Base-by-base conservation (phyloP, 2,329 filamentous ascomycete species). In the Aurifilum marmelostoma region DNA sequence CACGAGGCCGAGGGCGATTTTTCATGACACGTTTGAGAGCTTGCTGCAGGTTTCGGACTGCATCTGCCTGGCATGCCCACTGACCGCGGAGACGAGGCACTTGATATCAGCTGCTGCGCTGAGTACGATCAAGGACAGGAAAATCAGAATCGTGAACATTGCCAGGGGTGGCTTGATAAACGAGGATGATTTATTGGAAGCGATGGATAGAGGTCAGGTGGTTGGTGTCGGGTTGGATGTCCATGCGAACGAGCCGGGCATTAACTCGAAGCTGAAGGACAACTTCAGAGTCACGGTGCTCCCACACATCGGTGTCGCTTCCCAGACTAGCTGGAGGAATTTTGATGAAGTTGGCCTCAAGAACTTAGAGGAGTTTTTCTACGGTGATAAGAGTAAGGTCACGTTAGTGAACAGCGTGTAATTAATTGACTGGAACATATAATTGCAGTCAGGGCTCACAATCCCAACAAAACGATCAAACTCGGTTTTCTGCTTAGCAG, bases 191-290 rank as follows among this genome's bases (percentile, higher is more conserved):
- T 67, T 80, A 59, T 71, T 79, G 1, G 72, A 75, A 2, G 78
- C 79, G 4, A 72, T 81, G 65, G 73, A 77, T n/a, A 65, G 63
- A 4, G 74, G 74, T 21, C 75, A 75, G 41, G 75, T 80, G 0
- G 74, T 75, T 9, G 78, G 78, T 11, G 77, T 77, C 1, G 79
- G 77, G 0, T 66, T 79, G 8, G 79, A 81, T 63, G 78, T 80
- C 2, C 76, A 76, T 68, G 77, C 76, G 24, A 74, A 76, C 52
- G 79, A 80, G 72, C 79, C 78, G 2, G 73, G 74, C 18, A 74
- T 79, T 21, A 73, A 77, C 64, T 73, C 70, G 2, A 71, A 71
- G 63, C 72, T 79, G 32, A 72, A 63, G 14, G 75, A 76, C 50
- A 76, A 79, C 72, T 75, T 75, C 67, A 75, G 74, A 65, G 75